A percentile compares a stretch with the other conserved stretches of the same genome.
Evolutionary conservation across 1,139 yeast species (phyloP).

Genomic region (Taiozyma sp.): DNA sequence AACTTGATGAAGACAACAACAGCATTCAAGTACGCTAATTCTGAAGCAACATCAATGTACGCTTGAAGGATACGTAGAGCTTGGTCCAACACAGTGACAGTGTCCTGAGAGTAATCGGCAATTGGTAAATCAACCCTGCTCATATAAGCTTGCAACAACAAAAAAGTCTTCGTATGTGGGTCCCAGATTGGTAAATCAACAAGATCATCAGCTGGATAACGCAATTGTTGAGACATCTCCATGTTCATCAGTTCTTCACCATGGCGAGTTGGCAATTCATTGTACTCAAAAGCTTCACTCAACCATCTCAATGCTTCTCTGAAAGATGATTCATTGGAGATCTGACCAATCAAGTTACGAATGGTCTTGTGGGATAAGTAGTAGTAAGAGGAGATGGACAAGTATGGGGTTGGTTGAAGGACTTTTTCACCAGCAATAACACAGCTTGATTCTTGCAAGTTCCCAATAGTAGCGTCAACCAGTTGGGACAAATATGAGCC

Average conservation of each 20-base stretch:
- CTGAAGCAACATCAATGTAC: conserved; percentile 84
- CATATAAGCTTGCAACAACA: conserved; percentile 84
- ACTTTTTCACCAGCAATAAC: conserved; percentile 49
- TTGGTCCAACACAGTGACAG: conserved; percentile 90
- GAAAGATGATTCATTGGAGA: conserved; percentile 49
- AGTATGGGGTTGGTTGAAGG: conserved; percentile 68
- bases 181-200: conserved; percentile 79
- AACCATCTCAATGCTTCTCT: conserved; percentile 69
- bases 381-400: conserved; percentile 85
- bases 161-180: conserved; percentile 89
- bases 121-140: conserved; percentile 83
- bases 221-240: conserved; percentile 79
- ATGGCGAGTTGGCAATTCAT: conserved; percentile 90
- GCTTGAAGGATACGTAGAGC: conserved; percentile 93
- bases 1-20: conserved; percentile 57
- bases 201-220: conserved; percentile 59
- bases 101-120: conserved; percentile 93
- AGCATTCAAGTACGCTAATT: conserved; percentile 65
- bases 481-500: conserved; percentile 66
- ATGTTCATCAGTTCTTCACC: conserved; percentile 91
- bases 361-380: conserved; percentile 91
- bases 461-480: conserved; percentile 66
- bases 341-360: conserved; percentile 54
- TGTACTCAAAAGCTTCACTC: conserved; percentile 82
- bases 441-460: conserved; percentile 72